A percentile compares a stretch with the other conserved stretches of the same genome.
These are phyloP conservation scores for Geum urbanum DNA, from an alignment of 306 rosid genomes.

Conservation along the genomic window DNA sequence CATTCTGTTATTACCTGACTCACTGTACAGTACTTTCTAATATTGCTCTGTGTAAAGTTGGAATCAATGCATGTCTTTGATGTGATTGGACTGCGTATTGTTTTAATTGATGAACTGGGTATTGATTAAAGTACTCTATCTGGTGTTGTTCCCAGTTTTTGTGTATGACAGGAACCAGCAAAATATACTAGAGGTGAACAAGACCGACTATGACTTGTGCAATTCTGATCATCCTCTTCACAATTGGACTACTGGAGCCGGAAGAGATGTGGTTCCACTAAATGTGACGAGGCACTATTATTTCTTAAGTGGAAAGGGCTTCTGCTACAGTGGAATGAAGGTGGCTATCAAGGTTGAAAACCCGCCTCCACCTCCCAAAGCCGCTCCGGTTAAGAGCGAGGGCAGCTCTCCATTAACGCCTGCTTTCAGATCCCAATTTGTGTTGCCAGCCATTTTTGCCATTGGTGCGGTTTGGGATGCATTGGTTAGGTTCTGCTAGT, in stretches of 20 bases:
- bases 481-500: conserved; percentile 45
- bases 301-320: conserved; percentile 78
- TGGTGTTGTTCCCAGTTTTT: conserved; percentile 46
- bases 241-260: conserved; percentile 86
- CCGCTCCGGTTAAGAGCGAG: conserved; percentile 33
- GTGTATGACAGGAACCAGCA: conserved; percentile 90
- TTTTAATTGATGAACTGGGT: background rate
- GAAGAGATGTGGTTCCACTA: conserved; percentile 89
- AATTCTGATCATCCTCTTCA: conserved; percentile 61
- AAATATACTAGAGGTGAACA: conserved; percentile 81
- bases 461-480: conserved; percentile 60
- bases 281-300: conserved; percentile 73
- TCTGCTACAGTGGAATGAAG: conserved; percentile 91
- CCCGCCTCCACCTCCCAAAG: conserved; percentile 63
- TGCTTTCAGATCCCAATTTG: conserved; percentile 28
- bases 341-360: conserved; percentile 59
- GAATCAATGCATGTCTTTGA: background rate
- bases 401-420: conserved; percentile 24
- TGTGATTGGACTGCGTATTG: background rate
- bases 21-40: background rate
- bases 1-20: background rate
- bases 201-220: conserved; percentile 67
- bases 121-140: background rate
- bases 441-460: conserved; percentile 55
- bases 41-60: background rate